Percentiles rank a stretch among this genome's conserved stretches.
These are phyloP conservation scores for Ambrosiella cleistominuta DNA, from an alignment of 2,329 filamentous ascomycete genomes.

Conservation along the genomic window DNA sequence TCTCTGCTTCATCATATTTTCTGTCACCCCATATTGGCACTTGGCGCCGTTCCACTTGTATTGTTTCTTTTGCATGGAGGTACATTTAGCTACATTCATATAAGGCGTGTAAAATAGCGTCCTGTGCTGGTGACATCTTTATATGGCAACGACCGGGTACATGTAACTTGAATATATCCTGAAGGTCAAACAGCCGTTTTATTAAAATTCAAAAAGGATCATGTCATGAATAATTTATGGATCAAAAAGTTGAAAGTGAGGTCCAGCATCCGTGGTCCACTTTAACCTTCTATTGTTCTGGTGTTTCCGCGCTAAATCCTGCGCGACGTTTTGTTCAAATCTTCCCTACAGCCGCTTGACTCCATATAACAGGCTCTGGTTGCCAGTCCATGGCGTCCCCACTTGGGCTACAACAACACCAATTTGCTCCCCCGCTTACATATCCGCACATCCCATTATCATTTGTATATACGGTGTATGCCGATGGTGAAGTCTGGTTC, in stretches of 20 bases:
- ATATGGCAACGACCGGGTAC: background rate
- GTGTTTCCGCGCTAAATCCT: background rate
- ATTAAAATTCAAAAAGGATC: background rate
- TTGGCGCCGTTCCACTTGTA: background rate
- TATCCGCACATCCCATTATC: background rate
- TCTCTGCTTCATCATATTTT: slow-evolving; percentile 6
- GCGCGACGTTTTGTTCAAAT: background rate
- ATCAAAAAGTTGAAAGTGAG: background rate
- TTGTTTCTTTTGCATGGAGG: background rate
- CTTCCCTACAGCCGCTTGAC: slow-evolving; percentile 8
- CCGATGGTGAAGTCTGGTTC: background rate
- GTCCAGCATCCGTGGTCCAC: background rate
- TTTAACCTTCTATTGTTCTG: background rate
- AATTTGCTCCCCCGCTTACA: background rate
- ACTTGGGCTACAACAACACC: background rate
- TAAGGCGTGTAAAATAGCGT: background rate
- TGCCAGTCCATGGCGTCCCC: slow-evolving; percentile 18
- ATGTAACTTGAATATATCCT: background rate
- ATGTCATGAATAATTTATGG: background rate
- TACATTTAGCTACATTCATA: background rate
- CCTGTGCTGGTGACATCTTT: background rate
- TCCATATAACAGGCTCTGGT: slow-evolving; percentile 15
- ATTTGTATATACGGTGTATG: background rate
- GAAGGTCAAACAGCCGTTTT: background rate
- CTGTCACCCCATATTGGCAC: background rate